These are phyloP conservation scores for Zasmidium angulare DNA, from an alignment of 2,329 filamentous ascomycete genomes.

Conservation along the genomic window DNA sequence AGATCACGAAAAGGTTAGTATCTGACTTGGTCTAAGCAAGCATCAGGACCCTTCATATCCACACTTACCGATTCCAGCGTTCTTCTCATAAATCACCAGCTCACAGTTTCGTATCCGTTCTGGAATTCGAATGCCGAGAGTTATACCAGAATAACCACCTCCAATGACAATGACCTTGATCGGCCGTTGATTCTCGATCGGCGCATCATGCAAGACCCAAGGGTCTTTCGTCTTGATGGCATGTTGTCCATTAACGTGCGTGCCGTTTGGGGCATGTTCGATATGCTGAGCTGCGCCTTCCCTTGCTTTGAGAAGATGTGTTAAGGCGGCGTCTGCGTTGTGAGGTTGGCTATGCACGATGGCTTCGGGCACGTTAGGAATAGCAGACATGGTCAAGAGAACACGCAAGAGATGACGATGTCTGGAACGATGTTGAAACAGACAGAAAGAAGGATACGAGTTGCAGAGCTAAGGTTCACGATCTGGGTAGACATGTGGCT, in stretches of 20 bases:
- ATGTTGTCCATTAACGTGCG: constrained; percentile 11
- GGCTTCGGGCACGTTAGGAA: constrained; percentile 31
- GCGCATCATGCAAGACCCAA: constrained; percentile 38
- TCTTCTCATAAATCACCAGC: constrained; percentile 46
- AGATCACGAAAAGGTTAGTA: no score
- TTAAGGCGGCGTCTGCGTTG: constrained; percentile 19
- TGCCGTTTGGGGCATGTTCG: constrained; percentile 12
- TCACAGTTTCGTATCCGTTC: constrained; percentile 41
- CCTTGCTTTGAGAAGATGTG: constrained; percentile 22
- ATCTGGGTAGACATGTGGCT: no score
- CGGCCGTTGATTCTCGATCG: constrained; percentile 44
- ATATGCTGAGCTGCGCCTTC: constrained; percentile 16
- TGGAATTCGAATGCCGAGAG: constrained; percentile 45
- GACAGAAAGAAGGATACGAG: background rate
- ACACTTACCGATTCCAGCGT: constrained; percentile 38
- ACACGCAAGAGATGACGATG: background rate
- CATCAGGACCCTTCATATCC: constrained; percentile 28
- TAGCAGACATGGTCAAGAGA: constrained; percentile 34
- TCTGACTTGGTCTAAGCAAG: no score
- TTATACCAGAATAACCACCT: constrained; percentile 46
- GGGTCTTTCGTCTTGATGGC: constrained; percentile 1
- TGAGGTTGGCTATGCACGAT: constrained; percentile 14
- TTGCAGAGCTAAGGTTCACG: background rate
- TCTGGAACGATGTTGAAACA: background rate
- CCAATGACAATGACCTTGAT: constrained; percentile 48